Base-by-base conservation (phyloP, 177 flowering plant species). In the Tripterygium wilfordii region DNA sequence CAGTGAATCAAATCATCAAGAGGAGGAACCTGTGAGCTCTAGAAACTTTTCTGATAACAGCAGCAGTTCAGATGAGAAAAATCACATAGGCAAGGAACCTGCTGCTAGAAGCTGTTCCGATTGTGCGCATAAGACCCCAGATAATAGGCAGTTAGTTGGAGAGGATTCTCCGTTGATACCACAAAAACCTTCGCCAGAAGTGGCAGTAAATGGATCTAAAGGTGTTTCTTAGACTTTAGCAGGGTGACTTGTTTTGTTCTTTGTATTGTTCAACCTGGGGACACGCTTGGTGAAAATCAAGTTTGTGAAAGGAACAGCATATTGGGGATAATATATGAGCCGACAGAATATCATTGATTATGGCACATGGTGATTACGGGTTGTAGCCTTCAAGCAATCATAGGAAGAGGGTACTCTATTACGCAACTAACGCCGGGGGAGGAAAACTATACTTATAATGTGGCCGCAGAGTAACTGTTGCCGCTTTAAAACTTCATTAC, bases 141-240 rank as follows among this genome's bases (percentile, higher is more conserved):
- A 67, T 15, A 68, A 64, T 45, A 36, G 70, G 21, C 71, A 58
- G 41, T 40, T 66, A 48, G 53, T 31, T 13, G 74, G 70, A 14
- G 76, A 71, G 25, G 82, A 74, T 12, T 39, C 51, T 26, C 46
- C 75, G 6, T 53, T 62, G 39, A 43, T 68, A 51, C 70, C 75
- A 8, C 61, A 75, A 20, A 72, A 70, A 33, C 56, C 77, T 16
- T 72, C 87, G 9, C 71, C 87, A 0, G 87, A 80, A 45, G 78
- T 77, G 83, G 60, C 71, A 42, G 77, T 73, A 35, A 80, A 78
- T 58, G 83, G 87, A 48, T 69, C 83, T 31, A 76, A n/a, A n/a
- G n/a, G n/a, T n/a, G n/a, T n/a, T n/a, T n/a, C n/a, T n/a, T n/a
- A n/a, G n/a, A n/a, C n/a, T n/a, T n/a, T n/a, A n/a, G n/a, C 49